Base-by-base conservation (phyloP, 2,329 filamentous ascomycete species). In the Whalleya microplaca region DNA sequence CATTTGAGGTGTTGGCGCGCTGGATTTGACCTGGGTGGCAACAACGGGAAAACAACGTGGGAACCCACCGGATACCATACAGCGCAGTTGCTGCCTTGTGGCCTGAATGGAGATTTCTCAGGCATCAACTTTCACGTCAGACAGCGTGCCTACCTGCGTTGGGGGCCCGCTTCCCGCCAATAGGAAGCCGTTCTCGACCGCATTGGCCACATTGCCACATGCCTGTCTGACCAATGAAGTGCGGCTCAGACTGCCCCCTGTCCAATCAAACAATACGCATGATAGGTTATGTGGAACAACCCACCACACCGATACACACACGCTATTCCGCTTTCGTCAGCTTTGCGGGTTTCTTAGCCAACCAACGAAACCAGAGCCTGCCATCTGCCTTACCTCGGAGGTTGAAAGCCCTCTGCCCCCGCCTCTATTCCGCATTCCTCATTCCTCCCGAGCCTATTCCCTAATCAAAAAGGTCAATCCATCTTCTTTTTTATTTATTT, bases 41-140 rank as follows among this genome's bases (percentile, higher is more conserved):
- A n/a, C n/a, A n/a, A n/a, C n/a, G n/a, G n/a, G n/a, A 50, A 45
- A 51, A 56, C 52, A 48, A 55, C 54, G 60, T 63, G 60, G 60
- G 60, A 60, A 63, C 60, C 21, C 12, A 49, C 19, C 41, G 48
- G 52, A 49, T 63, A 63, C 60, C 60, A 63, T 63, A 63, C 55
- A 20, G 27, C 6, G 48, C 20, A 20, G 27, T 41, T 18, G 3
- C 48, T 48, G 51, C 54, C 50, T 57, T 49, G 5, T 32, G 16
- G 46, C 55, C 60, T 37, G 32, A 37, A 14, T 16, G 7, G 10
- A 12, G 3, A 14, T 12, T 29, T 6, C 32, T 56, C 40, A 63
- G 57, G 60, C 60, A 60, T 45, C 32, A 41, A 48, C 9, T 16
- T 16, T 37, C 32, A 12, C 9, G 32, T 37, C 32, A 37, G 32